phyloP scores from a whole-genome alignment of 257 asterid species.

The Solanum arcanum region DNA sequence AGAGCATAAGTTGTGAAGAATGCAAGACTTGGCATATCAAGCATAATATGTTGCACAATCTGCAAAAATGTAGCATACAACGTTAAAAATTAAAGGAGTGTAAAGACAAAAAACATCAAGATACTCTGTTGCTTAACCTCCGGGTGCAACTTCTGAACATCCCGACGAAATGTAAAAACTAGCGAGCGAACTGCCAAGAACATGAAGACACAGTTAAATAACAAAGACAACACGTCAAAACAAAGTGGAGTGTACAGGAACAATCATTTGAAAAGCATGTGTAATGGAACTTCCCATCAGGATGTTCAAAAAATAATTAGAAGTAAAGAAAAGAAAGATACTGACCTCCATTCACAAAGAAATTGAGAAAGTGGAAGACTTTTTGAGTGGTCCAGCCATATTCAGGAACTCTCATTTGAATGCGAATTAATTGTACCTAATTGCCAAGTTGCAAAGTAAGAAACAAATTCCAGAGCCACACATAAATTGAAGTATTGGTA shows the following conservation, averaged over 20 bases:
- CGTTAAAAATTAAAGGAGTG: neutral
- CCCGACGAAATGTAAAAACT: slow-evolving; percentile 60
- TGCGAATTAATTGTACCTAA: slow-evolving; percentile 83
- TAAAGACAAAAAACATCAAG: neutral
- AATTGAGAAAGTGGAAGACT: slow-evolving; percentile 95
- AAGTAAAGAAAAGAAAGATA: neutral
- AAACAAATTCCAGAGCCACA: neutral
- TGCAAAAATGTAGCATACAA: slow-evolving; percentile 6
- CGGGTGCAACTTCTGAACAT: slow-evolving; percentile 62
- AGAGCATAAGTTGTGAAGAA: slow-evolving; percentile 96
- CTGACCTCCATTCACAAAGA: slow-evolving; percentile 87
- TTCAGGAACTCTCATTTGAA: slow-evolving; percentile 91
- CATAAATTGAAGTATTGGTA: neutral
- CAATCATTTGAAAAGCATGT: neutral
- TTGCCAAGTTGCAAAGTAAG: neutral
- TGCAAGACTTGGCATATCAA: slow-evolving; percentile 90
- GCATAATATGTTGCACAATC: slow-evolving; percentile 87
- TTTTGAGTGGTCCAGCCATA: slow-evolving; percentile 99
- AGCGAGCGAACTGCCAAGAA: slow-evolving; percentile 58
- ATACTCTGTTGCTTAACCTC: slow-evolving; percentile 42
- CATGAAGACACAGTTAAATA: neutral
- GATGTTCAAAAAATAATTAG: neutral
- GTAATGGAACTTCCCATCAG: neutral
- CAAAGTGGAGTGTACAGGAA: neutral
- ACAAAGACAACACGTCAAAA: neutral